Conservation (phyloP, 768 basidiomycete species). For the Psilocybe tampanensis region DNA sequence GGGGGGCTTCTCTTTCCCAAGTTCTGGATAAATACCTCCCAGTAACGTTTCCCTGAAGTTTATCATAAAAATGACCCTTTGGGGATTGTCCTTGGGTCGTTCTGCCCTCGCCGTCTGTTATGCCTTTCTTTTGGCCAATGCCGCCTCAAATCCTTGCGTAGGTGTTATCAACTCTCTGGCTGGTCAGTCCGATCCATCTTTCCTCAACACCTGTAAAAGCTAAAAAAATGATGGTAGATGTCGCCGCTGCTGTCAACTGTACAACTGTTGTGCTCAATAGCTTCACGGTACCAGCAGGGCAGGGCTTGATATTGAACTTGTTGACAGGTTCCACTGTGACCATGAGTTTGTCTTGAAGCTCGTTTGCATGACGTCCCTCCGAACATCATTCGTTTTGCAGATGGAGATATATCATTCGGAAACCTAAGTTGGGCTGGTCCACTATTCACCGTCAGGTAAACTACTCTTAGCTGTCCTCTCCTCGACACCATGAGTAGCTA, state of each 20-base stretch:
- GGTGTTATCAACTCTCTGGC: constrained; percentile 22
- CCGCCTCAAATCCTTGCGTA: constrained; percentile 12
- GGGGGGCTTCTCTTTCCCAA: constrained; percentile 1
- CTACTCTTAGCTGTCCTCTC: not conserved
- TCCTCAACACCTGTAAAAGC: not conserved
- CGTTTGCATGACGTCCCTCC: not conserved
- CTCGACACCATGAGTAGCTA: not conserved
- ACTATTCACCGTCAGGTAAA: constrained; percentile 51
- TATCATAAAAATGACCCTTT: not conserved
- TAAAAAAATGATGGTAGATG: constrained; percentile 32
- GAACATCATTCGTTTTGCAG: constrained; percentile 29
- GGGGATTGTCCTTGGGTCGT: not conserved
- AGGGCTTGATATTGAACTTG: constrained; percentile 50
- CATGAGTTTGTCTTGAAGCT: constrained; percentile 42
- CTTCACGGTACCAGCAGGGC: constrained; percentile 59
- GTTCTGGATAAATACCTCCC: constrained; percentile 3
- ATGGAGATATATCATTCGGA: constrained; percentile 61
- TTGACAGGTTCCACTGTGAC: constrained; percentile 56
- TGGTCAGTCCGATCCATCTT: constrained; percentile 10
- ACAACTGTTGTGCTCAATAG: constrained; percentile 57
- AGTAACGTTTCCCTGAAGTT: not conserved
- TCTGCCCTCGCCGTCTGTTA: not conserved
- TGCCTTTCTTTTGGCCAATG: not conserved
- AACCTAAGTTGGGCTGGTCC: constrained; percentile 55
- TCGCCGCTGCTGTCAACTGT: constrained; percentile 53